Percentiles rank a stretch among this genome's conserved stretches.
phyloP scores from a whole-genome alignment of 164 flowering plant species.

The Magnolia changhungtana region DNA sequence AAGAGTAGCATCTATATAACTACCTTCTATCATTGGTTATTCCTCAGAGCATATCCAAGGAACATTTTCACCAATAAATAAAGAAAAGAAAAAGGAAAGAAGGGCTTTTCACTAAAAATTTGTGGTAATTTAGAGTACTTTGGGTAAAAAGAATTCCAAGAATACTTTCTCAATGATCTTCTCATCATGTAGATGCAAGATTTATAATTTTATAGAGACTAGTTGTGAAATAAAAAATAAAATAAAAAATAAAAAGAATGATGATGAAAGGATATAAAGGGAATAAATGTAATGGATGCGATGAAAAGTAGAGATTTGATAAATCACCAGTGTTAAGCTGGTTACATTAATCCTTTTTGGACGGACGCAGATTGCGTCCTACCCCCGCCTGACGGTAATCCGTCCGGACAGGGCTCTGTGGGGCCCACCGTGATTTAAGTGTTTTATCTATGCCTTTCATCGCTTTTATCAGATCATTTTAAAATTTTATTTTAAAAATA shows the following conservation, averaged over 20 bases:
- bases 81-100: not conserved
- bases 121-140: not conserved
- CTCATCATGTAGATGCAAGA: slow-evolving; percentile 11
- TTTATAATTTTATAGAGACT: slow-evolving; percentile 1
- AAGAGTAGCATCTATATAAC: not conserved
- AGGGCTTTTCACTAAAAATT: not conserved
- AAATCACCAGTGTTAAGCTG: not conserved
- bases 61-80: not conserved
- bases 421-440: too few species aligned
- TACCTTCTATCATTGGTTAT: too few species aligned
- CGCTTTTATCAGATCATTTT: too few species aligned
- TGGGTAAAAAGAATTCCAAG: not conserved
- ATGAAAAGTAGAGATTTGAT: not conserved
- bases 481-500: too few species aligned
- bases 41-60: not conserved
- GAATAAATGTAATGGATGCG: slow-evolving; percentile 5
- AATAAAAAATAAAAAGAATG: not conserved
- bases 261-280: not conserved
- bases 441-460: too few species aligned
- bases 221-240: not conserved
- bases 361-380: too few species aligned
- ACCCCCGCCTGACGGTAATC: too few species aligned
- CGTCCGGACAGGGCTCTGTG: too few species aligned
- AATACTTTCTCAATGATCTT: slow-evolving; percentile 7
- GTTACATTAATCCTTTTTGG: not conserved